Evolutionary conservation across 106 monocot genomes (phyloP), one percentile per base, ranked within the genome.

Genomic region (Platanthera guangdongensis): DNA sequence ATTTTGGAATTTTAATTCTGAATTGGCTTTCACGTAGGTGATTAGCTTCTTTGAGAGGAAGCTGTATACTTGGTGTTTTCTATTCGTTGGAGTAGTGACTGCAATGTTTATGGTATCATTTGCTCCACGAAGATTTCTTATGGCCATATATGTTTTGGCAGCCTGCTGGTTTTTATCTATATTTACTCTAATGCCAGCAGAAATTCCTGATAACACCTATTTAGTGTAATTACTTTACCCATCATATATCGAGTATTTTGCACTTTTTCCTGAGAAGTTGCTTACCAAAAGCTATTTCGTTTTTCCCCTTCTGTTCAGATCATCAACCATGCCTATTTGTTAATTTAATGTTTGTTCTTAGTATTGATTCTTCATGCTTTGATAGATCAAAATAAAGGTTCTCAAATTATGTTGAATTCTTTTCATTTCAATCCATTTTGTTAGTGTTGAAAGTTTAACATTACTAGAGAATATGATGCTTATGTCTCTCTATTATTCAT

Each of bases 131-230:
- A 88, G 81, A 68, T 63, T 73, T 77, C 75, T 81, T 14, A 62
- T 83, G 50, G 90, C 88, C 47, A 75, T 83, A 11, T 92, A 74
- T 80, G 32, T 92, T 51, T 92, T 83, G 78, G 51, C 77, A 9
- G 45, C 83, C 53, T 92, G 88, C 81, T 95, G 92, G 90, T 87
- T 95, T 74, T 72, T 95, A 64, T 92, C 95, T 70, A 47, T 81
- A 57, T 95, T 95, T 77, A 95, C 95, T 51, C 57, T 92, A 85
- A 90, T 95, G 95, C 95, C 95, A 52, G 90, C 95, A 52, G 95
- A 95, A 82, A 92, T 95, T 85, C 95, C 95, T 75, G 95, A 95
- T 18, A 90, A 92, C 80, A 92, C 85, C 48, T 48, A 51, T 60
- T 82, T 95, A 76, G 92, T 95, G 95, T 95, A 90, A 83, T 78